Base-by-base conservation (phyloP, 805 yeast species). In the Lachancea sp. region DNA sequence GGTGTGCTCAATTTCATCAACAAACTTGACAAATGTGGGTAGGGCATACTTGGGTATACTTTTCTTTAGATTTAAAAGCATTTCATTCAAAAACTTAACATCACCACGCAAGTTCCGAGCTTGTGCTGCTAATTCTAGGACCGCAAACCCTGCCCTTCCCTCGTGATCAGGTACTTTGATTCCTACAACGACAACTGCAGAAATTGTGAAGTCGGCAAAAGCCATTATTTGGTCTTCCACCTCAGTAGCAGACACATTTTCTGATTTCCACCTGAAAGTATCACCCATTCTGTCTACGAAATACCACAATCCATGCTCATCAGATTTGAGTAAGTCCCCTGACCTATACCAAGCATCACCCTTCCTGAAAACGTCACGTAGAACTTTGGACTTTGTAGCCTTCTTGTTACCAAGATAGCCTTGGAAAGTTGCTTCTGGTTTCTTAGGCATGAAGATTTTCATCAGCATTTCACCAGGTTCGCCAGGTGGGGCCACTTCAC, bases 191-290 rank as follows among this genome's bases (percentile, higher is more conserved):
- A 86, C 88, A 9, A 81, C 76, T 46, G 82, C 86, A 45, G 72
- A 71, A 35, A 83, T 66, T 4, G 35, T 38, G 12, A 56, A 48
- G 15, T 51, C 50, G 18, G 60, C 65, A 21, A 66, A 58, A 4
- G 64, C 43, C 36, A 67, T 58, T 21, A 84, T 62, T 56, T 78
- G 80, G 55, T 81, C 83, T 58, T 90, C 97, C 29, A 89, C 96
- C 65, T 89, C 97, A 24, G 89, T 80, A 11, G 97, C 88, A 13
- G 92, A 79, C 8, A 90, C 96, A 60, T 89, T 89, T 65, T 89
- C 97, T 2, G 95, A 83, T 65, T 87, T 90, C 97, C 97, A 89
- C 52, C 97, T 72, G 68, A 84, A 89, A 0, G 97, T 90, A 57
- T 89, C 97, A 30, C 97, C 97, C 55, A 90, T 65, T 55, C 97